Evolutionary conservation across 2,329 filamentous ascomycete genomes (phyloP), one percentile per base, ranked within the genome.

Genomic region (Sphaerulina musiva): DNA sequence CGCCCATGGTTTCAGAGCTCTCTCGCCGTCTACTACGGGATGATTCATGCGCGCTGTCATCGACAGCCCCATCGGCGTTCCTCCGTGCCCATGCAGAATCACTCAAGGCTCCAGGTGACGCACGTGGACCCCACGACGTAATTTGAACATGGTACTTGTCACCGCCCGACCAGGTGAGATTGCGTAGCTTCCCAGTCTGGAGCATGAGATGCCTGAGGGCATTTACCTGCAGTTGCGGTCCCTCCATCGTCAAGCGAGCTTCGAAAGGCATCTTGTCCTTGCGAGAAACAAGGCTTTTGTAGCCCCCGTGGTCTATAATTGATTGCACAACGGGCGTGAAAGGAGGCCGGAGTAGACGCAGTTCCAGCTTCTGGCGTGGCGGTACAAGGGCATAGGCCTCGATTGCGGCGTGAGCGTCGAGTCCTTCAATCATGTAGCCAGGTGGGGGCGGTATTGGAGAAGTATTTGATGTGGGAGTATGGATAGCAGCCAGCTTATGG

Each of bases 341-440:
- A 4, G 72, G 72, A 8, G 64, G 63, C 6, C 61, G 60, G 6
- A 75, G 56, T 44, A 69, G 59, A 5, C 65, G 64, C 10, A 75
- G 64, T 4, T 72, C 64, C 5, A 70, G 54, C 9, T 61, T 43
- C 51, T 66, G 58, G 62, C 72, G 70, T 7, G 75, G 70, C 5
- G 78, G 75, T 23, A 75, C 68, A 34, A 83, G 71, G 4, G 78
- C 74, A 68, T 80, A 83, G 11, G 72, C 68, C 20, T 71, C 65
- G 1, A 74, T 67, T 1, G 71, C 64, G 9, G 68, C 62, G 48
- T 73, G 62, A 3, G 75, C 59, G 60, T 80, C 76, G 54, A 80
- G 73, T 43, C 75, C 76, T 29, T 75, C 68, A 40, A 75, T 69
- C 46, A 72, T 63, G 54, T 73, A 68, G n/a, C 71, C 73, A 9